A percentile compares a stretch with the other conserved stretches of the same genome.
Evolutionary conservation across 352 stramenopile genomes (phyloP).

Genomic region (Globisporangium yorkense): DNA sequence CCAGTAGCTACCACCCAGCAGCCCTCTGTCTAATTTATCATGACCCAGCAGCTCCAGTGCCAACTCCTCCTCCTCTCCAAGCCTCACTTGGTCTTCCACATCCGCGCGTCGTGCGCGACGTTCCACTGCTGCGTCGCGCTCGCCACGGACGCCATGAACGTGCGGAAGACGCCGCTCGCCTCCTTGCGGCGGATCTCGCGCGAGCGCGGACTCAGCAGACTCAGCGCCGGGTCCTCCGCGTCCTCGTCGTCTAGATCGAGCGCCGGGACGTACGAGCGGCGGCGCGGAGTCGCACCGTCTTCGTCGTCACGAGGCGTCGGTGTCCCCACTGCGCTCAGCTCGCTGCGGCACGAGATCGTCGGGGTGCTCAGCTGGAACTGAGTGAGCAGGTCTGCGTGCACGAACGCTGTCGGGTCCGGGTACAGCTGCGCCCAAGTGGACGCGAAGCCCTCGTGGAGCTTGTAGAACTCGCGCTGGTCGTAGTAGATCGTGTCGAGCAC

Average conservation of each 20-base stretch:
- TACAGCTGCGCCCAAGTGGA: conserved; percentile 39
- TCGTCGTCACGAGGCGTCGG: background rate
- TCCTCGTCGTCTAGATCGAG: conserved; percentile 25
- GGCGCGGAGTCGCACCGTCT: conserved; percentile 1
- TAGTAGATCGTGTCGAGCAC: conserved; percentile 69
- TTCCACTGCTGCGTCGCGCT: conserved; percentile 42
- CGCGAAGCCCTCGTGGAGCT: conserved; percentile 32
- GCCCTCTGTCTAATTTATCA: conserved; percentile 3
- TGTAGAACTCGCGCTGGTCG: conserved; percentile 44
- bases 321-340: conserved; percentile 1
- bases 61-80: background rate
- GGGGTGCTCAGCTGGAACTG: conserved; percentile 30
- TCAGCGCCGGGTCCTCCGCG: background rate
- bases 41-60: background rate
- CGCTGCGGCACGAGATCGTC: conserved; percentile 15
- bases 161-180: conserved; percentile 20
- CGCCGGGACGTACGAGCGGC: conserved; percentile 16
- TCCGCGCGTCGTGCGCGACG: conserved; percentile 34
- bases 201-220: conserved; percentile 15
- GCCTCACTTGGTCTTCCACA: conserved; percentile 16
- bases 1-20: background rate
- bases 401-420: conserved; percentile 16
- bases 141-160: conserved; percentile 27
- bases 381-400: conserved; percentile 20
- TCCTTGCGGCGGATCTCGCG: conserved; percentile 18